phyloP scores from a whole-genome alignment of 1,284 basidiomycete genomes.

The Rhodofomes roseus region DNA sequence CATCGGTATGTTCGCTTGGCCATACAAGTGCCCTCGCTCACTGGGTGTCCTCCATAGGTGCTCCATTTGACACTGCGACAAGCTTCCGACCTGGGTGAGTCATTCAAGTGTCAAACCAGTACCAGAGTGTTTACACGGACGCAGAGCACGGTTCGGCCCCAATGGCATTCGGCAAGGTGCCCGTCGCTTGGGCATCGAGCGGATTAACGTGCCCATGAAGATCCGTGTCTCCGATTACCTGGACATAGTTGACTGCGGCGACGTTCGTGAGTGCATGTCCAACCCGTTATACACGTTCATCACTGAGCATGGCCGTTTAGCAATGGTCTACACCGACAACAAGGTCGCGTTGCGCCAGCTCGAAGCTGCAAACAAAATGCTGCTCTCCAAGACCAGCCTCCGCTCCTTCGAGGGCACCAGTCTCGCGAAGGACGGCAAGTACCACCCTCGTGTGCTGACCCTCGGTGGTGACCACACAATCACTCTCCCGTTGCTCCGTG shows the following conservation, averaged over 20 bases:
- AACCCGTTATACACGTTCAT: neutral
- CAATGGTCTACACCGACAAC: constrained; percentile 32
- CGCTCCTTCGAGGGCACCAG: constrained; percentile 22
- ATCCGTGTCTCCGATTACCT: constrained; percentile 27
- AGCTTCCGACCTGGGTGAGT: constrained; percentile 31
- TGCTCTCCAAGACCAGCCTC: constrained; percentile 21
- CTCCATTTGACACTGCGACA: constrained; percentile 33
- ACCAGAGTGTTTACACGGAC: neutral
- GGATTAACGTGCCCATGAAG: constrained; percentile 30
- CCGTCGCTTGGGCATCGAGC: constrained; percentile 25
- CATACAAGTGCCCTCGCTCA: neutral
- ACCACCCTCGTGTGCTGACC: constrained; percentile 34
- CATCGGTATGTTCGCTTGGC: constrained; percentile 17
- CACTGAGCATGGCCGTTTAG: constrained; percentile 6
- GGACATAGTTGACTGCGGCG: constrained; percentile 34
- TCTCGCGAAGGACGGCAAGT: constrained; percentile 33
- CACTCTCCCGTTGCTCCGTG: constrained; percentile 35
- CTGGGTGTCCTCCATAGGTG: constrained; percentile 14
- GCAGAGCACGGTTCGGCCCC: constrained; percentile 33
- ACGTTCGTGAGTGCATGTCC: constrained; percentile 28
- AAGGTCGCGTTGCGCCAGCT: constrained; percentile 33
- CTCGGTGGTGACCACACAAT: constrained; percentile 41
- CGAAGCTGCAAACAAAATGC: constrained; percentile 28
- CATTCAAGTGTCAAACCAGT: neutral
- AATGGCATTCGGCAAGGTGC: constrained; percentile 36